Evolutionary conservation across 148 eudicot species (phyloP).

Genomic region (Cornus kousa): DNA sequence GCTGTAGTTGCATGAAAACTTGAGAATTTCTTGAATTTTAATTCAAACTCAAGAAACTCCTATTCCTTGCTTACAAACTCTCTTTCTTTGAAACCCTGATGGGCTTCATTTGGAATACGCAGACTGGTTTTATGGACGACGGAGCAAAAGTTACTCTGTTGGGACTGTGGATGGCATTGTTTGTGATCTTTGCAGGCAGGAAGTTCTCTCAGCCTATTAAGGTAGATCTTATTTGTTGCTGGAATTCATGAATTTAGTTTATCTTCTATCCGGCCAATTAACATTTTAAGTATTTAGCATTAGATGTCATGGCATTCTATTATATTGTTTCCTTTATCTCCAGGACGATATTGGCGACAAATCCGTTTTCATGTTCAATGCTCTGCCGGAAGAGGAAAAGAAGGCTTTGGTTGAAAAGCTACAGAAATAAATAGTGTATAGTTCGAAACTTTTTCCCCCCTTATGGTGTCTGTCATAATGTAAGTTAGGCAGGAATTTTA

Average conservation of each 20-base stretch:
- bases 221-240: constrained; percentile 38
- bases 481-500: not conserved
- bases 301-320: not conserved
- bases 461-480: not conserved
- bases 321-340: not conserved
- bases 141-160: constrained; percentile 58
- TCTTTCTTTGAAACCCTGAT: constrained; percentile 5
- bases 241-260: not conserved
- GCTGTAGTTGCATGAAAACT: not conserved
- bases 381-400: constrained; percentile 77
- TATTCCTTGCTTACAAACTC: not conserved
- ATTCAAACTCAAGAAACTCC: not conserved
- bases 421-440: constrained; percentile 32
- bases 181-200: constrained; percentile 76
- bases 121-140: constrained; percentile 81
- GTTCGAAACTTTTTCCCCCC: not conserved
- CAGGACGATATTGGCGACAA: constrained; percentile 98
- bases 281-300: not conserved
- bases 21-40: not conserved
- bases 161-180: constrained; percentile 82
- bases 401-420: constrained; percentile 56
- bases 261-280: not conserved
- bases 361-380: constrained; percentile 85
- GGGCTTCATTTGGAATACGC: constrained; percentile 15
- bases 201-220: constrained; percentile 89